Evolutionary conservation across 2,329 filamentous ascomycete genomes (phyloP).

Genomic region (Mollisia scopiformis): DNA sequence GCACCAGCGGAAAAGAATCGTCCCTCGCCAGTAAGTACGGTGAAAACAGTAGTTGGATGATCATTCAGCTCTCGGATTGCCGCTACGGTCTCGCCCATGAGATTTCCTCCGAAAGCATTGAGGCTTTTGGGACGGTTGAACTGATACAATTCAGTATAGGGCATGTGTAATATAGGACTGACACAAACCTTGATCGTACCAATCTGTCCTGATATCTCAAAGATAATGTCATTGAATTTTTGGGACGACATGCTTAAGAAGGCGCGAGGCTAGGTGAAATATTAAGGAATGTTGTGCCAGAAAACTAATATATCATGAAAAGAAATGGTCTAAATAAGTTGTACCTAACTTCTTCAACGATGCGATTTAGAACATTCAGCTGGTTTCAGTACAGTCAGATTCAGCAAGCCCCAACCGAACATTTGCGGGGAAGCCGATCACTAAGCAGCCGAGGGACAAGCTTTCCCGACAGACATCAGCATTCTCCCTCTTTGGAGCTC

Average conservation of each 20-base stretch:
- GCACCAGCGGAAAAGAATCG: constrained; percentile 53
- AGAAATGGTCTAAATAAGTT: too few relatives aligned
- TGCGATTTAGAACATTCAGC: too few relatives aligned
- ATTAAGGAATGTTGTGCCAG: neutral
- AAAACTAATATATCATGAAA: neutral
- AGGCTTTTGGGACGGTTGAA: constrained; percentile 51
- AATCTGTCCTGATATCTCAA: constrained; percentile 46
- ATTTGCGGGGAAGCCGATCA: constrained; percentile 7
- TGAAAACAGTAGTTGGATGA: constrained; percentile 52
- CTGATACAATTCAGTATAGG: constrained; percentile 43
- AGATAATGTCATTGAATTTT: constrained; percentile 45
- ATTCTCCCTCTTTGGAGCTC: neutral
- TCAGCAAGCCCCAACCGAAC: neutral
- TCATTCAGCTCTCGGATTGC: constrained; percentile 48
- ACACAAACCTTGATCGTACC: constrained; percentile 46
- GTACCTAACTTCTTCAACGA: too few relatives aligned
- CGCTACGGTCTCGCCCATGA: constrained; percentile 45
- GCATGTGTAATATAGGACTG: neutral
- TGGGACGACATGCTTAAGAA: constrained; percentile 16
- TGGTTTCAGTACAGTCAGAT: neutral
- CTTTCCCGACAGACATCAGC: neutral
- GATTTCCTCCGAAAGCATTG: constrained; percentile 50
- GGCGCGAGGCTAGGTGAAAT: neutral
- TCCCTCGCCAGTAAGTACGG: constrained; percentile 52
- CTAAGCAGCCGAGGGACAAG: constrained; percentile 7